phyloP scores from a whole-genome alignment of 2,329 filamentous ascomycete species.

The Trichoderma pleuroti region DNA sequence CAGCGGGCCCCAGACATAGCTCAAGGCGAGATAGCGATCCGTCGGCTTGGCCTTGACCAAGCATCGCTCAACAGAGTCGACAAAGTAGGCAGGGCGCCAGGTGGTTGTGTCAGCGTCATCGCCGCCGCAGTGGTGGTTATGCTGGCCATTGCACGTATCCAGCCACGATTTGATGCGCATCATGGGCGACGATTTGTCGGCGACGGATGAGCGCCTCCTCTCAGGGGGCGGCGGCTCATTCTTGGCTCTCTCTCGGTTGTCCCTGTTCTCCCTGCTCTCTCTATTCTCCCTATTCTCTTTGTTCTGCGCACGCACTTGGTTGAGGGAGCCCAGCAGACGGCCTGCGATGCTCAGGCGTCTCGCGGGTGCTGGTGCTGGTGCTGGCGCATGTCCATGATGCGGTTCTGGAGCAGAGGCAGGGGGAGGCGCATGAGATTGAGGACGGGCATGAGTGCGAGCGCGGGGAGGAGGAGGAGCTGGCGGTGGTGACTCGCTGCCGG shows the following conservation, averaged over 20 bases:
- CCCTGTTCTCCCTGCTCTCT: constrained; percentile 26
- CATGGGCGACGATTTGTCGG: constrained; percentile 34
- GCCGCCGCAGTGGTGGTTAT: constrained; percentile 37
- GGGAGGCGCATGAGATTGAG: neutral
- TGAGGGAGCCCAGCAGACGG: constrained; percentile 36
- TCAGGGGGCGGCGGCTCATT: constrained; percentile 19
- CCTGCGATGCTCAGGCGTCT: constrained; percentile 42
- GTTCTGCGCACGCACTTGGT: constrained; percentile 26
- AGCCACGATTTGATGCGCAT: constrained; percentile 42
- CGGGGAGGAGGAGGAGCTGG: constrained; percentile 1
- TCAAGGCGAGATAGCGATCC: constrained; percentile 44
- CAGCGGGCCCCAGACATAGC: constrained; percentile 42
- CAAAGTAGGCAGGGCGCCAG: constrained; percentile 41
- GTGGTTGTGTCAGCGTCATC: constrained; percentile 28
- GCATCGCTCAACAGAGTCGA: constrained; percentile 39
- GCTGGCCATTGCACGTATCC: constrained; percentile 41
- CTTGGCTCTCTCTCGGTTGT: constrained; percentile 22
- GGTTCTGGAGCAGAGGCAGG: neutral
- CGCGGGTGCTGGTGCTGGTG: constrained; percentile 27
- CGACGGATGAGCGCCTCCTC: constrained; percentile 32
- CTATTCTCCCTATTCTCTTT: constrained; percentile 26
- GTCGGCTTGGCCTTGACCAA: constrained; percentile 38
- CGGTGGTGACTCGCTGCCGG: constrained; percentile 15
- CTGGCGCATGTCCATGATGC: constrained; percentile 7
- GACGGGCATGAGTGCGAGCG: constrained; percentile 12